A percentile compares a stretch with the other conserved stretches of the same genome.
These are phyloP conservation scores for Zygoascus bituminiphila DNA, from an alignment of 805 yeast genomes.

Conservation along the genomic window DNA sequence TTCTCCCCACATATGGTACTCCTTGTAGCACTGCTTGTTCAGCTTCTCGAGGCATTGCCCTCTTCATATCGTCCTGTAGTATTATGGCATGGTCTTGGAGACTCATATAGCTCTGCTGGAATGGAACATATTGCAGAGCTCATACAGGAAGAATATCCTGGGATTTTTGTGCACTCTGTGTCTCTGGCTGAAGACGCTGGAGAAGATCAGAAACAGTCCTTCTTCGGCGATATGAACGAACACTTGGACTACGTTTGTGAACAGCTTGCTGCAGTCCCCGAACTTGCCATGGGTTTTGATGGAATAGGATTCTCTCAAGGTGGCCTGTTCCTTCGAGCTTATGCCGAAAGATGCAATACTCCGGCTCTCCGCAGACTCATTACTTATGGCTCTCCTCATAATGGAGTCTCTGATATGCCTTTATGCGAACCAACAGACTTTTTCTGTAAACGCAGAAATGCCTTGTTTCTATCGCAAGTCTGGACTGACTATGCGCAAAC, in stretches of 20 bases:
- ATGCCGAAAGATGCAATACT: slow-evolving; percentile 48
- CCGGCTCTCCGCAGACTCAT: slow-evolving; percentile 43
- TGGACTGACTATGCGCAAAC: slow-evolving; percentile 52
- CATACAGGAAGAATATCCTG: slow-evolving; percentile 39
- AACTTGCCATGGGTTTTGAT: slow-evolving; percentile 50
- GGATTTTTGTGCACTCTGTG: slow-evolving; percentile 44
- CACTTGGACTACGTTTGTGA: slow-evolving; percentile 51
- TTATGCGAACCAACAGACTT: slow-evolving; percentile 47
- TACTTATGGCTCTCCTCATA: slow-evolving; percentile 77
- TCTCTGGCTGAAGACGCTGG: slow-evolving; percentile 41
- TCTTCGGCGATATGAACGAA: slow-evolving; percentile 51
- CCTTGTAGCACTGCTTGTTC: neutral
- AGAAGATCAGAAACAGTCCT: slow-evolving; percentile 45
- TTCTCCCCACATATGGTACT: neutral
- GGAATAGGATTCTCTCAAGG: slow-evolving; percentile 81
- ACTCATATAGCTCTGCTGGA: slow-evolving; percentile 54
- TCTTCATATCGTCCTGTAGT: slow-evolving; percentile 43
- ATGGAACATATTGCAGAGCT: slow-evolving; percentile 40
- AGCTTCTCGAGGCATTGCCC: neutral
- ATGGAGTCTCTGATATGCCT: slow-evolving; percentile 61
- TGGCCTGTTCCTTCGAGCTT: slow-evolving; percentile 66
- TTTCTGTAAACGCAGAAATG: slow-evolving; percentile 50
- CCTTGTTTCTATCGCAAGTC: slow-evolving; percentile 47
- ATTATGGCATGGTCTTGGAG: slow-evolving; percentile 83
- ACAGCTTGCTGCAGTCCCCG: slow-evolving; percentile 39